Evolutionary conservation across 2,329 filamentous ascomycete species (phyloP).

Genomic region (Diaporthe sp.): DNA sequence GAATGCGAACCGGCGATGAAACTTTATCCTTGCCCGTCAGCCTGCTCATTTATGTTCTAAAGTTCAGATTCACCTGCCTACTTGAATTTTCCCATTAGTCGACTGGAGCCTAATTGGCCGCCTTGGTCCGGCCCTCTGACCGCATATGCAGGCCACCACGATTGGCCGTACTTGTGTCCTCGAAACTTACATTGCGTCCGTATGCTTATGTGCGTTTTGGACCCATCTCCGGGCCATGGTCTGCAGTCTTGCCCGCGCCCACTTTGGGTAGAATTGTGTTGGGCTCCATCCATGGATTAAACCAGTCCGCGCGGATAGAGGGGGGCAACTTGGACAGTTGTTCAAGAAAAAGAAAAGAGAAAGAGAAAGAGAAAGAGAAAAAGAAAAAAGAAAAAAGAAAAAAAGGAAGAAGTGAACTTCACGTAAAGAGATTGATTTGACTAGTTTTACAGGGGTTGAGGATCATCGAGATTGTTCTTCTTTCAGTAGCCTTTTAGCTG

Average conservation of each 20-base stretch:
- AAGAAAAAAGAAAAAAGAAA: no score
- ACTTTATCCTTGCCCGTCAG: background rate
- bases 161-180: background rate
- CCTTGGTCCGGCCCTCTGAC: background rate
- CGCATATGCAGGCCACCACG: background rate
- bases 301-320: background rate
- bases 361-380: no score
- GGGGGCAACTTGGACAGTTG: no score
- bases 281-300: background rate
- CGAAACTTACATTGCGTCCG: background rate
- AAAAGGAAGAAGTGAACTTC: no score
- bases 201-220: background rate
- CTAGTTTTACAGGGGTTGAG: background rate
- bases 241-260: no score
- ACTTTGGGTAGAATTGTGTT: background rate
- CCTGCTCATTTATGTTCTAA: background rate
- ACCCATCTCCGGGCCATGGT: background rate
- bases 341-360: no score
- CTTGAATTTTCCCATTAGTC: background rate
- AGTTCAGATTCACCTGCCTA: background rate
- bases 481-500: background rate
- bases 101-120: background rate
- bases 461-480: background rate
- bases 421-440: background rate
- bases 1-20: background rate